Percentiles rank a stretch among this genome's conserved stretches.
These are phyloP conservation scores for Pseudonitzschia delicatissima DNA, from an alignment of 108 stramenopile species.

Conservation along the genomic window DNA sequence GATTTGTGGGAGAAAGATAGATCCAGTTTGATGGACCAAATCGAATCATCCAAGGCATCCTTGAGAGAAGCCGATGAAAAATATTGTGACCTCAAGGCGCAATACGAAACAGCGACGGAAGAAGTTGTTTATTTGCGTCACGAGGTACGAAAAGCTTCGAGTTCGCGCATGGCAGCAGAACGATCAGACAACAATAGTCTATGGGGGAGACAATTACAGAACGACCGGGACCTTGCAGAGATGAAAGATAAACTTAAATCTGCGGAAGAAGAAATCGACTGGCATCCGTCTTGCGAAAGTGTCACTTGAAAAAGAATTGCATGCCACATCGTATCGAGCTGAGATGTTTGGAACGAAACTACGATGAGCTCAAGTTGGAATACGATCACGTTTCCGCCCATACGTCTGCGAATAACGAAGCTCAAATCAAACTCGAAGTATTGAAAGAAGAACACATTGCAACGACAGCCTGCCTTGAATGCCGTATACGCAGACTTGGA, in stretches of 20 bases:
- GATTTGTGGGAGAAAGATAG: conserved; percentile 73
- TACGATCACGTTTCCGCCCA: conserved; percentile 65
- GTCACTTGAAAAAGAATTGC: conserved; percentile 80
- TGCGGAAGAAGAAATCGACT: conserved; percentile 75
- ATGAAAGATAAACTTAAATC: conserved; percentile 66
- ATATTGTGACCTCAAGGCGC: conserved; percentile 59
- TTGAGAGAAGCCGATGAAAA: conserved; percentile 66
- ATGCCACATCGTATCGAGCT: conserved; percentile 73
- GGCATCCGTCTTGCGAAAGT: conserved; percentile 70
- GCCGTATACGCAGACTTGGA: conserved; percentile 83
- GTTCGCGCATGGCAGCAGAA: conserved; percentile 11
- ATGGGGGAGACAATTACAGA: conserved; percentile 67
- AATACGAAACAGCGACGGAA: conserved; percentile 62
- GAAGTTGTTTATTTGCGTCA: conserved; percentile 50
- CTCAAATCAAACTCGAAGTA: conserved; percentile 81
- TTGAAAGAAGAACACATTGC: conserved; percentile 82
- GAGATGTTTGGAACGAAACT: conserved; percentile 45
- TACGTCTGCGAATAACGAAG: conserved; percentile 76
- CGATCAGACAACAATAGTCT: conserved; percentile 34
- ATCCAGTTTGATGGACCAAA: conserved; percentile 57
- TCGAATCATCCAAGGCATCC: conserved; percentile 44
- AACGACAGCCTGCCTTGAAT: conserved; percentile 83
- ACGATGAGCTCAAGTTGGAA: conserved; percentile 72
- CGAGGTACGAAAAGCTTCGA: conserved; percentile 64
- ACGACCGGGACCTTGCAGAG: conserved; percentile 67